Evolutionary conservation across 768 basidiomycete genomes (phyloP).

Genomic region (Amanita polypyramis): DNA sequence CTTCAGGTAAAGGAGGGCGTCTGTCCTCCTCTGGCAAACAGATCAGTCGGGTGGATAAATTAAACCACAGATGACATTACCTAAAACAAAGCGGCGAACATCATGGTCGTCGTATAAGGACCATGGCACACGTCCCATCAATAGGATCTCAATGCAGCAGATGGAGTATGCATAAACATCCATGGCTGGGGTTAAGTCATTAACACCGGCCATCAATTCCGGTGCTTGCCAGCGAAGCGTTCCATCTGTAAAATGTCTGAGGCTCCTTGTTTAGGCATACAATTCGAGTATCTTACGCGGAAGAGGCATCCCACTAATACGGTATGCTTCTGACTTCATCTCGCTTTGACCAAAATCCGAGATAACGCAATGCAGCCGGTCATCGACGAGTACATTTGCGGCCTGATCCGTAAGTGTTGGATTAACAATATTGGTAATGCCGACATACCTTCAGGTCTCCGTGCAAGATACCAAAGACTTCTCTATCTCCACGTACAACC

Average conservation of each 20-base stretch:
- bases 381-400: conserved; percentile 69
- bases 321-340: conserved; percentile 64
- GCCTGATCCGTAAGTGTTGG: conserved; percentile 25
- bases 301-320: conserved; percentile 41
- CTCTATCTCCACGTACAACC: conserved; percentile 73
- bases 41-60: conserved; percentile 2
- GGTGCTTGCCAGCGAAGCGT: conserved; percentile 67
- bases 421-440: not conserved
- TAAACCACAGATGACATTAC: conserved; percentile 18
- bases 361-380: conserved; percentile 56
- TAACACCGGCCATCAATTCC: conserved; percentile 45
- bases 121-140: conserved; percentile 58
- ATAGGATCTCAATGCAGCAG: conserved; percentile 55
- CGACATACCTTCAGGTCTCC: conserved; percentile 3
- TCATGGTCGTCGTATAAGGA: conserved; percentile 36
- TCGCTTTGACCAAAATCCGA: conserved; percentile 81
- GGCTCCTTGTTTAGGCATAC: not conserved
- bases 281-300: conserved; percentile 27
- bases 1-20: conserved; percentile 39
- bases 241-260: conserved; percentile 32
- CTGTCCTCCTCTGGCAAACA: conserved; percentile 31
- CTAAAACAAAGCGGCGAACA: conserved; percentile 40
- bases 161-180: conserved; percentile 70
- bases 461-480: conserved; percentile 30
- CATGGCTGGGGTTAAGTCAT: conserved; percentile 37